These are phyloP conservation scores for Geranium rotundifolium DNA, from an alignment of 345 rosid genomes.

Conservation along the genomic window DNA sequence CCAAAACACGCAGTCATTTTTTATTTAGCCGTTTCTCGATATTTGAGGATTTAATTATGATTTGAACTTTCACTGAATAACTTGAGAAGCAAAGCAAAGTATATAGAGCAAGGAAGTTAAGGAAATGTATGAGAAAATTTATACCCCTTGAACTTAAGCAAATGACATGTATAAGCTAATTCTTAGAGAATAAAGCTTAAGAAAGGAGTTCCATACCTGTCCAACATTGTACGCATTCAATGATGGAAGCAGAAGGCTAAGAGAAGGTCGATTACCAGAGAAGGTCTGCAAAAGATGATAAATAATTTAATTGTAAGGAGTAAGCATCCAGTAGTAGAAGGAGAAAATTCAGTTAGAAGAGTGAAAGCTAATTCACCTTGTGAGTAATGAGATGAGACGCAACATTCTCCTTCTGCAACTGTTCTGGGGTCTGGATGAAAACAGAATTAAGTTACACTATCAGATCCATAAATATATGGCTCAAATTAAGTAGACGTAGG, in stretches of 20 bases:
- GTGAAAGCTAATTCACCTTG: slow-evolving; percentile 40
- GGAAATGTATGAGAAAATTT: no score
- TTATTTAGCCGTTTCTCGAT: no score
- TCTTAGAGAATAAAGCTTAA: not conserved
- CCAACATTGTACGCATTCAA: slow-evolving; percentile 71
- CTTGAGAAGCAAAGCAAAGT: no score
- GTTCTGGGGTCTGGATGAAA: slow-evolving; percentile 59
- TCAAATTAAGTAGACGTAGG: no score
- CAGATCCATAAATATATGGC: not conserved
- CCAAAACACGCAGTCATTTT: no score
- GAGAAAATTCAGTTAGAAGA: no score
- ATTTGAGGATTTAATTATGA: no score
- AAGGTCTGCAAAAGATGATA: slow-evolving; percentile 42
- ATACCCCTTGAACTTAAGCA: no score
- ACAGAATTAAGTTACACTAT: slow-evolving; percentile 13
- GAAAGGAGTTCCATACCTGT: slow-evolving; percentile 40
- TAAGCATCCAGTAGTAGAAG: not conserved
- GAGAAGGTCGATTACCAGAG: slow-evolving; percentile 86
- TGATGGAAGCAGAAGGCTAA: slow-evolving; percentile 77
- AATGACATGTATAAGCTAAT: no score
- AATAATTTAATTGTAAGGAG: slow-evolving; percentile 1
- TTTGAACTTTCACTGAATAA: no score
- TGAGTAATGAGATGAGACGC: slow-evolving; percentile 70
- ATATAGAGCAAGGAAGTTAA: no score
- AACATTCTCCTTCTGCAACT: slow-evolving; percentile 70